Base-by-base conservation (phyloP, 1,284 basidiomycete genomes). In the Sanguinoderma infundibulare region DNA sequence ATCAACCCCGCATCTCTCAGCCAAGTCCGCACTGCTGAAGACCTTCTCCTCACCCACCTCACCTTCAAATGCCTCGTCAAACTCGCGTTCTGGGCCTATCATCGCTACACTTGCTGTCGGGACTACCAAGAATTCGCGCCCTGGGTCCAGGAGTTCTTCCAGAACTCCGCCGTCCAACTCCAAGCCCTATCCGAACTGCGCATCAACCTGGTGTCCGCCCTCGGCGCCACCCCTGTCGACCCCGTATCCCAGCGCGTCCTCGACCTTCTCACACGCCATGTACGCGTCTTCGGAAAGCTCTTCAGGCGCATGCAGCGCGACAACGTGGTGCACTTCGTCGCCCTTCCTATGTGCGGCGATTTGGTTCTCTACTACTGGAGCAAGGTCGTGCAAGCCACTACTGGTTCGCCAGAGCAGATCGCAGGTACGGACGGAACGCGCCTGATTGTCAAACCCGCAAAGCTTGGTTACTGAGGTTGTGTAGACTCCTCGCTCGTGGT, bases 301-400 rank as follows among this genome's bases (percentile, higher is more conserved):
- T 94, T 92, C 76, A 80, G 89, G 55, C 81, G 87, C 36, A 73
- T 94, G 67, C 90, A 92, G 64, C 84, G 89, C 66, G 78, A 89
- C 32, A 80, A 83, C n/a, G 66, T 76, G 20, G 64, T 77, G 49
- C 82, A 83, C 30, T 93, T 94, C 69, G 81, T 88, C 17, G 74
- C 76, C 40, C 75, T 93, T n/a, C 87, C 89, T 1, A 73, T 77
- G 39, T 91, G 87, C 68, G 82, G 80, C 32, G 85, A 89, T 52
- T 72, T 92, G 28, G 83, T 94, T 47, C 75, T 91, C 39, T 93
- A 86, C 68, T 92, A 92, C 68, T 94, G 91, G 91, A 81, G 80
- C 47, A 86, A 91, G 70, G 86, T 94, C 28, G 85, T 87, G 7
- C 82, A 87, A 63, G 89, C 92, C 32, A 84, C 87, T 5, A 76